A percentile compares a stretch with the other conserved stretches of the same genome.
Evolutionary conservation across 2,329 filamentous ascomycete species (phyloP).

Genomic region (Aspergillus novofumigatus): DNA sequence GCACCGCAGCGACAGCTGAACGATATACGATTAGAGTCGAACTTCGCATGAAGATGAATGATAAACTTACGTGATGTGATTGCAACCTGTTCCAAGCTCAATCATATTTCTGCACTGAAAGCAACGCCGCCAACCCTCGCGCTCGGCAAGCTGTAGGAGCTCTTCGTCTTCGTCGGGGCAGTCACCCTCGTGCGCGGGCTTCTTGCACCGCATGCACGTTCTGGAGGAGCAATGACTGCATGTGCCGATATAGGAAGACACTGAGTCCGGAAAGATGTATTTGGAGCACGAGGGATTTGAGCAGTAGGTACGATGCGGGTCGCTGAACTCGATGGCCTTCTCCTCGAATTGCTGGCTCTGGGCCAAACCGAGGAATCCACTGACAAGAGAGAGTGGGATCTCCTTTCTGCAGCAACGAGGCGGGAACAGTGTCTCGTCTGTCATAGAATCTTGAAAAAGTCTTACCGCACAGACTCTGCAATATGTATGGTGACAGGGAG

Average conservation of each 20-base stretch:
- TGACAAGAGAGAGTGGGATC: constrained; percentile 12
- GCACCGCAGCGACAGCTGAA: constrained; percentile 25
- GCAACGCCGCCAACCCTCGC: constrained; percentile 71
- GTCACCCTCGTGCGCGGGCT: constrained; percentile 12
- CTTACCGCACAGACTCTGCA: constrained; percentile 17
- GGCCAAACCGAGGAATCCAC: constrained; percentile 5
- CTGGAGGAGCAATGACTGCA: constrained; percentile 16
- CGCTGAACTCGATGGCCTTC: constrained; percentile 21
- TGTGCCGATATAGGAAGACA: constrained; percentile 12
- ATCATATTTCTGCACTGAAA: constrained; percentile 61
- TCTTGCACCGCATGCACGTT: constrained; percentile 25
- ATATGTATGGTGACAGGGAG: constrained; percentile 18
- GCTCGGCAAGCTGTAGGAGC: constrained; percentile 58
- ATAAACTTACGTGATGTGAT: constrained; percentile 31
- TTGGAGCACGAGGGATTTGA: constrained; percentile 15
- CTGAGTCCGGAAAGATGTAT: constrained; percentile 19
- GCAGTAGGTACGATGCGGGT: constrained; percentile 24
- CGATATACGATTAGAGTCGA: background rate
- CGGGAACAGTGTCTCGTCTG: constrained; percentile 24
- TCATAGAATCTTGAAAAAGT: constrained; percentile 16
- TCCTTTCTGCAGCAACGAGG: constrained; percentile 23
- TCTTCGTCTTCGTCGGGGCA: constrained; percentile 26
- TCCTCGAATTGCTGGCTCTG: constrained; percentile 11
- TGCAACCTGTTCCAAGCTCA: constrained; percentile 29
- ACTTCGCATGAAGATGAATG: background rate